Percentiles rank a stretch among this genome's conserved stretches.
Evolutionary conservation across 148 eudicot genomes (phyloP).

Genomic region (Pharnaceum exiguum): DNA sequence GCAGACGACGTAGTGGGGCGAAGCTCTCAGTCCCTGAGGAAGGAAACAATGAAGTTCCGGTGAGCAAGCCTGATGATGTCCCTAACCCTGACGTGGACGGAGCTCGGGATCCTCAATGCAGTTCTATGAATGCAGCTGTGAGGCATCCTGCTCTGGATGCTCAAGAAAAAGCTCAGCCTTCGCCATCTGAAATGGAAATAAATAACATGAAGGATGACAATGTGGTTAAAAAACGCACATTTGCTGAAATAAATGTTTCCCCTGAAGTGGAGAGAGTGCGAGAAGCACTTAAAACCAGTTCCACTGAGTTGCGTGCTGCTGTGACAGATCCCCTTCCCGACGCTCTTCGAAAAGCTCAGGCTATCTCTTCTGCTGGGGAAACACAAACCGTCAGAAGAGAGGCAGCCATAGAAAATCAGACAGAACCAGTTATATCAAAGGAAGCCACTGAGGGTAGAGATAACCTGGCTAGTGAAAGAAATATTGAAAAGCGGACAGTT

Average conservation of each 20-base stretch:
- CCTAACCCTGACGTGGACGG: slow-evolving; percentile 22
- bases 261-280: slow-evolving; percentile 27
- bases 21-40: slow-evolving; percentile 37
- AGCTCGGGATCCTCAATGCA: too few species aligned
- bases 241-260: too few species aligned
- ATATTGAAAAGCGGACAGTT: background rate
- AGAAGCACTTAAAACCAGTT: slow-evolving; percentile 35
- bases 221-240: background rate
- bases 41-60: slow-evolving; percentile 3
- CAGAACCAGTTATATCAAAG: too few species aligned
- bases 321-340: slow-evolving; percentile 57
- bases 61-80: background rate
- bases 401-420: background rate
- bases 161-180: too few species aligned
- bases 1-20: slow-evolving; percentile 36
- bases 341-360: too few species aligned
- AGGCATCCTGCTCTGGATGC: slow-evolving; percentile 52
- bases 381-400: slow-evolving; percentile 12
- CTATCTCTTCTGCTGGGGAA: slow-evolving; percentile 1
- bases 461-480: background rate
- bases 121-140: too few species aligned
- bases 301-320: slow-evolving; percentile 31
- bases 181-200: slow-evolving; percentile 3
- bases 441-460: background rate
- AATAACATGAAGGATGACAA: slow-evolving; percentile 16